Evolutionary conservation across 352 stramenopile genomes (phyloP), one percentile per base, ranked within the genome.

Genomic region (Albugo laibachii): DNA sequence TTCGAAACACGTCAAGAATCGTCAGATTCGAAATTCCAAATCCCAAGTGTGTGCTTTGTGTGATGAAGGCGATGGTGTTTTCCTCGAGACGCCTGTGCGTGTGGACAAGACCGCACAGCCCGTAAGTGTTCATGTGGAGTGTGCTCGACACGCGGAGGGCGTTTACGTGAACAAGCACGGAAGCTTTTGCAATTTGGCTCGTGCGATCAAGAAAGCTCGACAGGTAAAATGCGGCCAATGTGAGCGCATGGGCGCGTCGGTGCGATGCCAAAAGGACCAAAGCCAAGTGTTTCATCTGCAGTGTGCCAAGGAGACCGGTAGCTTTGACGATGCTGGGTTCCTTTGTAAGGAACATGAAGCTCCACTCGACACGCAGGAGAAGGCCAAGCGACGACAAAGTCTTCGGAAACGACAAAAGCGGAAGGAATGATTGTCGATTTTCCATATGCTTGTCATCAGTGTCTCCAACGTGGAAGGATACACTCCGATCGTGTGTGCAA

Each of bases 91-190:
- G 2, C 66, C 76, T 3, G 66, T 88, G 40, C 71, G 74, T 3
- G 54, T 89, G n/a, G 72, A 89, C 49, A 83, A 80, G 38, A 61
- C 67, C 35, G 58, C 55, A 20, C 67, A 89, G 53, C 66, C 62
- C 13, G 77, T 80, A 46, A 68, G 76, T 52, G 62, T 88, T 19
- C 76, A 92, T 56, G 65, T 88, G 49, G 87, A 92, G 48, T 88
- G 72, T 36, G 73, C 75, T 39, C 49, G 86, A 4, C 76, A 92
- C 41, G 86, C 78, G 0, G 70, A 73, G 18, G 72, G 86, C 47
- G 75, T 87, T 27, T 88, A 81, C 42, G 73, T 88, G 13, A 83
- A 88, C 48, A 57, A 65, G 13, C 67, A 88, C 45, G 71, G 72
- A 34, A 67, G 78, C n/a, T 86, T 86, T 42, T 83, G 75, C 57